These are phyloP conservation scores for Arachis hypogaea DNA, from an alignment of 306 rosid genomes.

Conservation along the genomic window DNA sequence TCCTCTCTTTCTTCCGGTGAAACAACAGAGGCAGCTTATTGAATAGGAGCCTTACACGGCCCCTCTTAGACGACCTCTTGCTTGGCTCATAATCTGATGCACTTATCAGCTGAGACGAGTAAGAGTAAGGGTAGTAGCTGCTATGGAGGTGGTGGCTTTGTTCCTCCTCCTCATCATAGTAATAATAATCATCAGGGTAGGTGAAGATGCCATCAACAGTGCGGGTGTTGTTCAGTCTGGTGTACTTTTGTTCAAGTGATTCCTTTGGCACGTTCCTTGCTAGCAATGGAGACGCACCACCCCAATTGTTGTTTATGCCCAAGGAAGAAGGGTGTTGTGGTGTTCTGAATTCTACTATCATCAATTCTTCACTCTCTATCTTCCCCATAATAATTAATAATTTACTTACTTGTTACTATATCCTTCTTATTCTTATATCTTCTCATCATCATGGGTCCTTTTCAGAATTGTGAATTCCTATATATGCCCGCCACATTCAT, in stretches of 20 bases:
- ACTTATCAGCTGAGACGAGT: not conserved
- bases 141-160: not conserved
- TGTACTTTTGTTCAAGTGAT: conserved; percentile 64
- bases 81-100: conserved; percentile 17
- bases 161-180: not conserved
- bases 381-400: conserved; percentile 26
- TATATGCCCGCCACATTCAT: not conserved
- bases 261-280: conserved; percentile 71
- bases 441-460: conserved; percentile 34
- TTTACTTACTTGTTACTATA: too few species aligned
- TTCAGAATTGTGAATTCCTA: conserved; percentile 32
- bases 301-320: conserved; percentile 70
- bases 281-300: conserved; percentile 84
- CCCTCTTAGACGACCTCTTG: not conserved
- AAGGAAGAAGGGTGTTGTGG: conserved; percentile 70
- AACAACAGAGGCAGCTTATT: conserved; percentile 27
- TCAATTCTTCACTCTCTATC: conserved; percentile 34
- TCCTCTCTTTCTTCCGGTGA: conserved; percentile 36
- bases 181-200: not conserved
- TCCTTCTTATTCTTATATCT: not conserved
- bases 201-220: conserved; percentile 58
- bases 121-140: not conserved
- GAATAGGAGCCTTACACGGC: conserved; percentile 35
- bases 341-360: conserved; percentile 59
- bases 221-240: conserved; percentile 50